These are phyloP conservation scores for Phytophthora foliorum DNA, from an alignment of 352 stramenopile genomes.

Conservation along the genomic window DNA sequence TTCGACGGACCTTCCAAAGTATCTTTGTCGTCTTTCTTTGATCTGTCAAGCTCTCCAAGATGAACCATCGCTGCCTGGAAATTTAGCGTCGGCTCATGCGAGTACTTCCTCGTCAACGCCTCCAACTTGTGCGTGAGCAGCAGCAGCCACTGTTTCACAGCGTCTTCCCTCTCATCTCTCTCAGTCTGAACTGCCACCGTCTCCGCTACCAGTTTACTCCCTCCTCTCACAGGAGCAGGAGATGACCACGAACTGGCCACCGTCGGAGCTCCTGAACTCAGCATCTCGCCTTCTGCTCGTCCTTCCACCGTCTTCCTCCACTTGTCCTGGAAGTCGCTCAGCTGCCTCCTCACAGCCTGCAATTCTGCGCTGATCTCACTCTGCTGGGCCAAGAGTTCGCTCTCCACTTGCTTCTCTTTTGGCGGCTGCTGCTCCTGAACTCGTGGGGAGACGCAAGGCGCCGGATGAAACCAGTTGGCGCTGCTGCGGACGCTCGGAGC, in stretches of 20 bases:
- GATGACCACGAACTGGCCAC: constrained; percentile 32
- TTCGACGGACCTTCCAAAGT: neutral
- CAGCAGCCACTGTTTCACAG: constrained; percentile 54
- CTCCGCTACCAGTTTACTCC: neutral
- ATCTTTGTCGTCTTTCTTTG: neutral
- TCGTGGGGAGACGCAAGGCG: constrained; percentile 26
- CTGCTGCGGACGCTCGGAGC: constrained; percentile 23
- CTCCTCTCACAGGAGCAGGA: constrained; percentile 1
- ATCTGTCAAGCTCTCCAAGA: constrained; percentile 11
- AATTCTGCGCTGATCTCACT: constrained; percentile 48
- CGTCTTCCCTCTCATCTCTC: constrained; percentile 31
- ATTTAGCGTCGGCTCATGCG: constrained; percentile 43
- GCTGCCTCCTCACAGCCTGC: constrained; percentile 52
- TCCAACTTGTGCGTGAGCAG: constrained; percentile 60
- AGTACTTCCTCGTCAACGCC: constrained; percentile 45
- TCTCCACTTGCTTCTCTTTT: constrained; percentile 16
- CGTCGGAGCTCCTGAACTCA: constrained; percentile 23
- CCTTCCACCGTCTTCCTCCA: constrained; percentile 37
- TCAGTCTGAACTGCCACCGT: constrained; percentile 38
- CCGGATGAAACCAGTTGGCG: constrained; percentile 27
- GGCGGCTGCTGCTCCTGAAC: constrained; percentile 13
- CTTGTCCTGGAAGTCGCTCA: constrained; percentile 57
- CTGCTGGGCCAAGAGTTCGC: constrained; percentile 41
- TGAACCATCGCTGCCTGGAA: constrained; percentile 35
- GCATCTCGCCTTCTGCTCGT: constrained; percentile 9